Conservation (phyloP, 257 asterid species). For the Scutellaria baicalensis region DNA sequence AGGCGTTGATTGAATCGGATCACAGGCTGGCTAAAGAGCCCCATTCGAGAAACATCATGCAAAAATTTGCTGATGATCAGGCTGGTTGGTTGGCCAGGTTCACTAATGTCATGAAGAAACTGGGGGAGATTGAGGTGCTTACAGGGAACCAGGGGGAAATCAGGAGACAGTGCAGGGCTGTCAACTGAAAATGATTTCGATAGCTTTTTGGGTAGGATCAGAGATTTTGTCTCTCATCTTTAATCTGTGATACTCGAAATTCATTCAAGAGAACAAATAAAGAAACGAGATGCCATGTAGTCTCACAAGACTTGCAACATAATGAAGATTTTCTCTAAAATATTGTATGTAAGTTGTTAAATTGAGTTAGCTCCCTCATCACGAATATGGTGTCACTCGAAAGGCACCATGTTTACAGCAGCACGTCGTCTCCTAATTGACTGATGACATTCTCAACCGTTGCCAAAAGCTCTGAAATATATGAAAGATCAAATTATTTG, state of each 20-base stretch:
- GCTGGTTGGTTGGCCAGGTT: conserved; percentile 41
- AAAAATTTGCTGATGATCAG: conserved; percentile 32
- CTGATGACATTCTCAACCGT: conserved; percentile 66
- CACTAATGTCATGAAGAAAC: conserved; percentile 17
- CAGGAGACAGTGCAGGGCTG: conserved; percentile 52
- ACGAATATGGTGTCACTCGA: neutral
- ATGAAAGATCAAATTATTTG: conserved; percentile 12
- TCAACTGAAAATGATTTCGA: conserved; percentile 23
- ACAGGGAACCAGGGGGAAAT: conserved; percentile 51
- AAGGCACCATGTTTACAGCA: conserved; percentile 20
- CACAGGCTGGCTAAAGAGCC: conserved; percentile 32
- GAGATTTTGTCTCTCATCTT: neutral
- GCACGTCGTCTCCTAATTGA: conserved; percentile 44
- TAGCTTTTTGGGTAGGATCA: conserved; percentile 1
- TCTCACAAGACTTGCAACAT: neutral
- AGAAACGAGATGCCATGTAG: conserved; percentile 6
- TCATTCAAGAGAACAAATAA: neutral
- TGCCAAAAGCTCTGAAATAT: conserved; percentile 50
- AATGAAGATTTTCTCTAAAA: neutral
- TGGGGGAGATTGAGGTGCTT: conserved; percentile 41
- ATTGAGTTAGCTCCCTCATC: neutral
- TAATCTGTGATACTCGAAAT: neutral
- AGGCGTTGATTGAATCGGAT: conserved; percentile 55
- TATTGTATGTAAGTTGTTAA: neutral
- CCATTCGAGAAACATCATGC: conserved; percentile 22